Base-by-base conservation (phyloP, 2,329 filamentous ascomycete genomes). In the Tolypocladium cylindrosporum region DNA sequence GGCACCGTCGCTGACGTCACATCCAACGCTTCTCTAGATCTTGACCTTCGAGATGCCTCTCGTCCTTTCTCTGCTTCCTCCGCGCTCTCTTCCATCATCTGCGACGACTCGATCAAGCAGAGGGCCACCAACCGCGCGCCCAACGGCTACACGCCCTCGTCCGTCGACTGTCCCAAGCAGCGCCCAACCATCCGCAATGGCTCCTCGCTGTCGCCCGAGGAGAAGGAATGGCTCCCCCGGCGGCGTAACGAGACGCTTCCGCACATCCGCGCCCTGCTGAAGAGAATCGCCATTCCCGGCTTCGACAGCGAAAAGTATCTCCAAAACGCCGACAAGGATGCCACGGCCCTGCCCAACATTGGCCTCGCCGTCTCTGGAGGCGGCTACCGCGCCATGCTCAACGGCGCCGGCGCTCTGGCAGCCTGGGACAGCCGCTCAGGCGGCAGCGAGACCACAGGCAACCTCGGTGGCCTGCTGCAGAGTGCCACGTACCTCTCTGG, bases 361-460 rank as follows among this genome's bases (percentile, higher is more conserved):
- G 90, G 79, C 19, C 82, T 96, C 61, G 89, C 91, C 13, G 77
- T 89, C 51, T 94, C 90, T 0, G 91, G 91, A 14, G 91, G 91
- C 68, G 91, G 91, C 41, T 96, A 94, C 70, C 81, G 91, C 58
- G 91, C 91, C n/a, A 78, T 95, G 75, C 77, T 92, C 76, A 93
- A 89, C 67, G 91, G 90, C 42, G 91, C 87, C 19, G 91, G 91
- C 60, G 87, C 87, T 50, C 65, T 96, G 19, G 83, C 88, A 37
- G 91, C 91, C 0, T 92, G 91, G 63, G 91, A 96, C 70, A 82
- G 74, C 64, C 83, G 91, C 24, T 91, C 88, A 0, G 69, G 77
- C 0, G 71, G 71, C 37, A 72, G 70, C 59, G 62, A 64, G 10
- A 62, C 63, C 31, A 66, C 74, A 4, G 89, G 89, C 4, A 88